Evolutionary conservation across 2,329 filamentous ascomycete genomes (phyloP), one percentile per base, ranked within the genome.

Genomic region (Fusarium sacchari): DNA sequence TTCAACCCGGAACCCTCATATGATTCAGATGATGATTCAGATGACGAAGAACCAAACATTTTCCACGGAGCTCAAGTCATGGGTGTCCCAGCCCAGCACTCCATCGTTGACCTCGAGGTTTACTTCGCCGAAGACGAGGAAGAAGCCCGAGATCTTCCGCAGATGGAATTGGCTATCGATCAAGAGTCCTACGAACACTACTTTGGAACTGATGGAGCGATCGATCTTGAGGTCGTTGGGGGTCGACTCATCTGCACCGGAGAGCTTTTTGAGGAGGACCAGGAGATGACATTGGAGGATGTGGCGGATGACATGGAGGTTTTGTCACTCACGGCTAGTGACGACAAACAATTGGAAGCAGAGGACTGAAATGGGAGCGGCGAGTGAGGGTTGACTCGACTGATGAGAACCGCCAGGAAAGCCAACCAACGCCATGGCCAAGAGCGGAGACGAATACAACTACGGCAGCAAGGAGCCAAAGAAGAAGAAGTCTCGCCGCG

Each of bases 131-230:
- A 78, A 4, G 74, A 80, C 20, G 77, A 79, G 22, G 72, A 78
- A 1, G 78, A 81, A 1, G 22, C 72, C 2, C 68, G 69, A 0
- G 60, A 76, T 20, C 53, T 83, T 17, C 81, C 79, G 0, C 77
- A 80, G 55, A 63, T 78, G 39, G 81, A 82, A 57, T 50, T 82
- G 22, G 72, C 73, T 3, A 56, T 83, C 7, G 80, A 82, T 14
- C 57, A 75, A 10, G 74, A 78, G 3, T 70, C 58, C 0, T 82
- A 75, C 20, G 78, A 79, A 53, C 50, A 68, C 17, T 69, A 77
- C n/a, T 78, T 75, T 34, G 72, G 71, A 1, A 43, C 67, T 9
- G 67, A 64, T 0, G 79, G 69, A 1, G 76, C 71, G 6, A 53
- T 82, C 5, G 79, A 81, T 4, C 49, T 82, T 7, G 77, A 81